phyloP scores from a whole-genome alignment of 176 grass and related monocot genomes.

The Triticum urartu region DNA sequence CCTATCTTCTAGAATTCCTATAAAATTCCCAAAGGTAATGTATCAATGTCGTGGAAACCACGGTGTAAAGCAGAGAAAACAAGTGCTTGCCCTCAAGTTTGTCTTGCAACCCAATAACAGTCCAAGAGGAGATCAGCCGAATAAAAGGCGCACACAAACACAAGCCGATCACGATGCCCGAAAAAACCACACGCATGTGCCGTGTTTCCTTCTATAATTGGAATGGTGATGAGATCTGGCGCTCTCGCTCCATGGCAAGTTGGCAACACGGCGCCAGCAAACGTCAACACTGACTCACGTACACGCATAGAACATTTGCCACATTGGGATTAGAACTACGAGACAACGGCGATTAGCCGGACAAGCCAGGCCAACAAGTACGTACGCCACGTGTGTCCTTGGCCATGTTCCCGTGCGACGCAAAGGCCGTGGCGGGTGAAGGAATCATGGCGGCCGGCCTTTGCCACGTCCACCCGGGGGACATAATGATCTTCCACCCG shows the following conservation, averaged over 20 bases:
- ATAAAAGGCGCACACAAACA: not conserved
- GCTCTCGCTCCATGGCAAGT: not conserved
- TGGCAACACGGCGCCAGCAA: conserved; percentile 15
- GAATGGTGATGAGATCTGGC: not conserved
- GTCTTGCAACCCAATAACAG: not conserved
- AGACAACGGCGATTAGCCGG: not conserved
- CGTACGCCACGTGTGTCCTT: not conserved
- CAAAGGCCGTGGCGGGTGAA: not conserved
- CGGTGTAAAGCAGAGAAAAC: no score
- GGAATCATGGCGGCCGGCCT: conserved; percentile 28
- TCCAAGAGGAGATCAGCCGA: not conserved
- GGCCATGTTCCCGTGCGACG: not conserved
- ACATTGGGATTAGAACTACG: no score
- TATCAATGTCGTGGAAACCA: no score
- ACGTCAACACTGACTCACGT: not conserved
- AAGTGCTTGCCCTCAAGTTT: not conserved
- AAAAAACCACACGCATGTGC: not conserved
- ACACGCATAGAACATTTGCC: not conserved
- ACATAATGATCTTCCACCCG: conserved; percentile 10
- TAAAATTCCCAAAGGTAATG: no score
- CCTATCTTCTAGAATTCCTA: no score
- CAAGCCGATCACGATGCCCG: not conserved
- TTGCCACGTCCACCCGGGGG: conserved; percentile 7
- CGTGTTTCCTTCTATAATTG: not conserved
- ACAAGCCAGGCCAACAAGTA: not conserved